A percentile compares a stretch with the other conserved stretches of the same genome.
phyloP scores from a whole-genome alignment of 2,329 filamentous ascomycete species.

The Ophiostoma sp. region DNA sequence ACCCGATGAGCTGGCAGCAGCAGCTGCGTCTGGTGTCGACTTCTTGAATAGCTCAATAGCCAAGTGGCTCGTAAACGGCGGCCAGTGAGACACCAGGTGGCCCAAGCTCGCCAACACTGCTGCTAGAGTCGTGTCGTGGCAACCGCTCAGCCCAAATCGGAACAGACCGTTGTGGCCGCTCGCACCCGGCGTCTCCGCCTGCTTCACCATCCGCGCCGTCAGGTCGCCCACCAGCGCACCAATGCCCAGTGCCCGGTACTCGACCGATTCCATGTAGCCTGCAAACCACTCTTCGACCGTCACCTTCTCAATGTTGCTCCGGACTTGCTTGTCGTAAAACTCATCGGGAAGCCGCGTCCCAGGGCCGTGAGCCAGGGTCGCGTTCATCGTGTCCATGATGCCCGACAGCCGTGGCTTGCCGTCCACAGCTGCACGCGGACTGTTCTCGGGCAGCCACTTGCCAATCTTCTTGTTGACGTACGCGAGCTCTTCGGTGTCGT shows the following conservation, averaged over 20 bases:
- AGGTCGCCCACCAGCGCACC: conserved; percentile 80
- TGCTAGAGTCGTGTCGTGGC: conserved; percentile 90
- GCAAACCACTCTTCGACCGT: conserved; percentile 88
- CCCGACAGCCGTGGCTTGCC: conserved; percentile 77
- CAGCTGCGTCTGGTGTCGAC: conserved; percentile 18
- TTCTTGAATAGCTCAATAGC: conserved; percentile 79
- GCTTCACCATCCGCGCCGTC: conserved; percentile 66
- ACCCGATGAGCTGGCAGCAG: conserved; percentile 25
- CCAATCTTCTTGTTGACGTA: conserved; percentile 73
- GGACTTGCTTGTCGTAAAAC: conserved; percentile 76
- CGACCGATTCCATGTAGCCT: conserved; percentile 75
- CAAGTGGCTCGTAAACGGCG: conserved; percentile 87
- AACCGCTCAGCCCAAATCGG: conserved; percentile 75
- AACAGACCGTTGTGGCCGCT: conserved; percentile 40
- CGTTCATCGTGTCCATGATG: conserved; percentile 91
- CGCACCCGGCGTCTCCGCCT: conserved; percentile 45
- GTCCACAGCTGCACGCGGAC: conserved; percentile 70
- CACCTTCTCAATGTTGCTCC: conserved; percentile 66
- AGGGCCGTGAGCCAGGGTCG: conserved; percentile 77
- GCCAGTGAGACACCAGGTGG: conserved; percentile 71
- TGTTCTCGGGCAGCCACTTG: conserved; percentile 76
- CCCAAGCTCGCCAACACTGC: conserved; percentile 72
- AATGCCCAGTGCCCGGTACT: conserved; percentile 87
- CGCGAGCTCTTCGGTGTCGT: conserved; percentile 71
- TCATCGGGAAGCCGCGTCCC: conserved; percentile 72